A percentile compares a stretch with the other conserved stretches of the same genome.
Evolutionary conservation across 495 filamentous ascomycete species (phyloP).

Genomic region (Amorphotheca resinae): DNA sequence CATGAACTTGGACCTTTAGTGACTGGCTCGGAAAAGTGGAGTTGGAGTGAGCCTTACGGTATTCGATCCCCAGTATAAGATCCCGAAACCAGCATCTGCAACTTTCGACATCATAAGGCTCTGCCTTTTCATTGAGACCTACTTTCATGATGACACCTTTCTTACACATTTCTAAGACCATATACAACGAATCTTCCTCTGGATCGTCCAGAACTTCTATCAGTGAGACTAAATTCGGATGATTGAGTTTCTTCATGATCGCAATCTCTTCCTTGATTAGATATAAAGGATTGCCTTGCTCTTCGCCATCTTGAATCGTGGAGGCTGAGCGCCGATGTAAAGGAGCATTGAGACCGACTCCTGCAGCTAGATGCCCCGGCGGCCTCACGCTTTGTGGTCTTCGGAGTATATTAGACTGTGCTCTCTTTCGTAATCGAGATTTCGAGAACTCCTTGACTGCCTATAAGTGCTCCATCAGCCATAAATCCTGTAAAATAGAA

Average conservation of each 20-base stretch:
- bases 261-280: constrained; percentile 95
- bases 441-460: constrained; percentile 98
- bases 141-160: constrained; percentile 98
- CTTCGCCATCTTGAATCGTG: constrained; percentile 36
- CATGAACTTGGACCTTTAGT: constrained; percentile 45
- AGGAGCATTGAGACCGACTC: constrained; percentile 17
- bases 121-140: constrained; percentile 67
- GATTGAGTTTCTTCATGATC: constrained; percentile 97
- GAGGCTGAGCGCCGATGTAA: constrained; percentile 22
- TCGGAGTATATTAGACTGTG: constrained; percentile 82
- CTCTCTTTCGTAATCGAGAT: constrained; percentile 77
- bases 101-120: constrained; percentile 71
- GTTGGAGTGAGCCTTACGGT: constrained; percentile 39
- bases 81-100: constrained; percentile 92
- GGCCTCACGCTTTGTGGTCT: constrained; percentile 43
- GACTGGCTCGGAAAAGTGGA: neutral
- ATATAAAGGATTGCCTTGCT: constrained; percentile 66
- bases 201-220: constrained; percentile 95
- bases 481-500: neutral
- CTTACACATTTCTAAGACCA: constrained; percentile 98
- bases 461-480: constrained; percentile 29
- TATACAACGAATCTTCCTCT: constrained; percentile 88
- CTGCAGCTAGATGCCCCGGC: constrained; percentile 32
- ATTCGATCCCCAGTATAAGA: constrained; percentile 91
- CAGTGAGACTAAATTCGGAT: constrained; percentile 81